A percentile compares a stretch with the other conserved stretches of the same genome.
Evolutionary conservation across 306 rosid genomes (phyloP).

Genomic region (Psophocarpus tetragonolobus): DNA sequence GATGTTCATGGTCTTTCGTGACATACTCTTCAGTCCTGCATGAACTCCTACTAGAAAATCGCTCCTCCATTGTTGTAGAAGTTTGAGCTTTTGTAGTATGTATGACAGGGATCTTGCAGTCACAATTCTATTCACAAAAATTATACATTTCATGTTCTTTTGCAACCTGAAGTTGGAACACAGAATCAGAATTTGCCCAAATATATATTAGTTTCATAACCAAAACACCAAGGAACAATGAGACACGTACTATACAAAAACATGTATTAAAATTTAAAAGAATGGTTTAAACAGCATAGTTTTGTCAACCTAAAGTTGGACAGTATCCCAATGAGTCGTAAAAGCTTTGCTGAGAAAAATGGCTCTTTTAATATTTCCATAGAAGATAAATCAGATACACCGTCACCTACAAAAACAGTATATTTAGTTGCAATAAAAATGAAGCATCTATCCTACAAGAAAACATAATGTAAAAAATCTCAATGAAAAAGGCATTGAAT

Average conservation of each 20-base stretch:
- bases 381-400: slow-evolving; percentile 50
- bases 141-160: slow-evolving; percentile 76
- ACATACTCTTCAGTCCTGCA: slow-evolving; percentile 72
- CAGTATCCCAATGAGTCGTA: slow-evolving; percentile 76
- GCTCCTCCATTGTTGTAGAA: slow-evolving; percentile 73
- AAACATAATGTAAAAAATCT: slow-evolving; percentile 8
- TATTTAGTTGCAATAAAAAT: slow-evolving; percentile 26
- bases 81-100: slow-evolving; percentile 64
- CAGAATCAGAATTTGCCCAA: slow-evolving; percentile 20
- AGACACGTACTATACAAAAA: slow-evolving; percentile 2
- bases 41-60: slow-evolving; percentile 86
- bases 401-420: slow-evolving; percentile 49
- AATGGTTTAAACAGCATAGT: slow-evolving; percentile 24
- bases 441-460: slow-evolving; percentile 16
- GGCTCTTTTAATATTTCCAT: slow-evolving; percentile 71
- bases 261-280: not conserved
- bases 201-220: slow-evolving; percentile 20
- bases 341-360: slow-evolving; percentile 73
- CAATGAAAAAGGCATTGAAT: not conserved
- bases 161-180: slow-evolving; percentile 58
- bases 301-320: slow-evolving; percentile 67
- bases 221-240: slow-evolving; percentile 26
- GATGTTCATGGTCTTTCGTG: slow-evolving; percentile 66
- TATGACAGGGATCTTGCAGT: slow-evolving; percentile 80
- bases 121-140: slow-evolving; percentile 90